phyloP scores from a whole-genome alignment of 2,329 filamentous ascomycete genomes.

The Verticillium tricorpus region DNA sequence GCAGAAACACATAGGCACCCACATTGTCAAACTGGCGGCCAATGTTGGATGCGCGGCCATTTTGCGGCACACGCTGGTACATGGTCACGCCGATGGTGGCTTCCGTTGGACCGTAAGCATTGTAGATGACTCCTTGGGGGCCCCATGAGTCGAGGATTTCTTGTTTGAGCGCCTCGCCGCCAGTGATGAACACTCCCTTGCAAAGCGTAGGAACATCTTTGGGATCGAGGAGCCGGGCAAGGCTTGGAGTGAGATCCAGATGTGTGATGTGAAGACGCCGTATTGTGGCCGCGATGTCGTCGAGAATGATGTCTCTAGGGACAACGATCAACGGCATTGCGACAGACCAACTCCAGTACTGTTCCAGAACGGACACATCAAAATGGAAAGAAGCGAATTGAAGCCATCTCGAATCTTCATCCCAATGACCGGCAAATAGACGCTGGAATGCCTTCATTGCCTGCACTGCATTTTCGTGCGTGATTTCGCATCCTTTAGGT shows the following conservation, averaged over 20 bases:
- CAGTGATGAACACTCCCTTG: slow-evolving; percentile 85
- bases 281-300: slow-evolving; percentile 73
- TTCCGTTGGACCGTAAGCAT: slow-evolving; percentile 89
- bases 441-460: slow-evolving; percentile 82
- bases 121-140: slow-evolving; percentile 75
- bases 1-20: slow-evolving; percentile 72
- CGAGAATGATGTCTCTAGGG: slow-evolving; percentile 77
- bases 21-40: slow-evolving; percentile 85
- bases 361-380: slow-evolving; percentile 87
- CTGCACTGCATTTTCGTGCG: slow-evolving; percentile 83
- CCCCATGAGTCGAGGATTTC: slow-evolving; percentile 89
- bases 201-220: slow-evolving; percentile 76
- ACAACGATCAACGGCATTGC: slow-evolving; percentile 81
- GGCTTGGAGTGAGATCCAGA: slow-evolving; percentile 84
- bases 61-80: slow-evolving; percentile 72
- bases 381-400: slow-evolving; percentile 96
- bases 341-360: slow-evolving; percentile 94
- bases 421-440: slow-evolving; percentile 73
- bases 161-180: slow-evolving; percentile 81
- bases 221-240: slow-evolving; percentile 74
- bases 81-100: slow-evolving; percentile 91
- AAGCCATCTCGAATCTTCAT: slow-evolving; percentile 69
- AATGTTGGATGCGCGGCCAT: slow-evolving; percentile 83
- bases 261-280: slow-evolving; percentile 73
- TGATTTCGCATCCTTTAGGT: slow-evolving; percentile 84